Conservation (phyloP, 345 rosid species). For the Cardamine resedifolia region DNA sequence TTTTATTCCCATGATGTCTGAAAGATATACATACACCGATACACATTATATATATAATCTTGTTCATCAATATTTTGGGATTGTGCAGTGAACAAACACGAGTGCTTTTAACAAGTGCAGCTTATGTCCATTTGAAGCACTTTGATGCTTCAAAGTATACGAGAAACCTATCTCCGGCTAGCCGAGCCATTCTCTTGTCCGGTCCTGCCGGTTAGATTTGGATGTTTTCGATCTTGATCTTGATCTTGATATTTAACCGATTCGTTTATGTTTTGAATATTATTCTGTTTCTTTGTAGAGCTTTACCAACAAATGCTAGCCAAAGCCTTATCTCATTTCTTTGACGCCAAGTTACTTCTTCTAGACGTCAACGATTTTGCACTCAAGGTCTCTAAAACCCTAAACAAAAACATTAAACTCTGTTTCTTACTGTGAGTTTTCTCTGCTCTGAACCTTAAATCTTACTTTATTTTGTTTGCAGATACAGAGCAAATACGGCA, state of each 20-base stretch:
- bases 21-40: neutral
- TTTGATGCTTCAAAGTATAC: constrained; percentile 80
- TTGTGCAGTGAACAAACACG: constrained; percentile 84
- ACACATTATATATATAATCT: neutral
- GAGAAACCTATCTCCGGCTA: constrained; percentile 84
- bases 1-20: constrained; percentile 1
- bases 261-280: neutral
- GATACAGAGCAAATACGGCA: constrained; percentile 86
- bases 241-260: neutral
- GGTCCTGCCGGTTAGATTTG: constrained; percentile 81
- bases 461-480: constrained; percentile 27
- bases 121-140: constrained; percentile 89
- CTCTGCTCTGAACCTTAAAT: neutral
- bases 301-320: constrained; percentile 99
- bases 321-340: constrained; percentile 90
- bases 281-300: constrained; percentile 43
- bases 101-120: constrained; percentile 81
- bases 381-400: constrained; percentile 52
- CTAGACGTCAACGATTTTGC: constrained; percentile 86
- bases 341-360: constrained; percentile 85
- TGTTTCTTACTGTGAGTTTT: neutral
- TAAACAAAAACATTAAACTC: neutral
- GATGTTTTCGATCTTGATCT: neutral
- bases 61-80: constrained; percentile 1
- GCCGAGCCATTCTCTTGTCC: constrained; percentile 82